Base-by-base conservation (phyloP, 129 eudicot genomes). In the Pseudognaphalium luteoalbum region DNA sequence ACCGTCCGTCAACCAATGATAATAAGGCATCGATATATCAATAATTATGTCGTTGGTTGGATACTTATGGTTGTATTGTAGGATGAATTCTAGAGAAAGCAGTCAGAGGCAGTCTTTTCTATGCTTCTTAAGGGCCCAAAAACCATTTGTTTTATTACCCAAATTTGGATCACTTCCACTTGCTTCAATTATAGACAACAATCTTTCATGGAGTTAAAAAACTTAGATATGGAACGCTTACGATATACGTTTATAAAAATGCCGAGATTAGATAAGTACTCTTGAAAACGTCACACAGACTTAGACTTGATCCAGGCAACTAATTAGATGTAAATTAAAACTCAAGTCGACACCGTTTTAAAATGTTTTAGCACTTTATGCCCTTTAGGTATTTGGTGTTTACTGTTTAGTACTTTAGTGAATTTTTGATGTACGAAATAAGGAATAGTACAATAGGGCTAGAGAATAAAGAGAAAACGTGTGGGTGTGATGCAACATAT, bases 381-480 rank as follows among this genome's bases (percentile, higher is more conserved):
- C 20, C 51, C 10, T 41, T 37, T 25, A 25, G 28, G 28, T 25
- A 25, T 25, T 1, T 25, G 28, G 28, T 25, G 28, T 25, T 25
- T 25, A 25, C 0, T 25, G 28, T 25, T 25, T 25, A 25, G 28
- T 25, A 25, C 0, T 25, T 25, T 47, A 22, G 25, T 47, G 37
- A 22, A 70, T 50, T 19, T 77, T 54, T 77, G 75, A 25, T 72
- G 47, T 33, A 72, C 54, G 78, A 44, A 44, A 65, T 68, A 67
- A 63, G 60, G 78, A 56, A 25, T 25, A 66, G 83, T 80, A 80
- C 83, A 72, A 73, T 72, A 42, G 74, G 73, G 16, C 76, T 77
- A 80, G 78, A 80, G 83, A 80, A 80, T 80, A 68, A 66, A 80
- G 73, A 58, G 79, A 80, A 73, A 80, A 80, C 80, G 83, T 80